Percentiles rank a stretch among this genome's conserved stretches.
phyloP scores from a whole-genome alignment of 2,329 filamentous ascomycete species.

The Thermomyces lanuginosus region DNA sequence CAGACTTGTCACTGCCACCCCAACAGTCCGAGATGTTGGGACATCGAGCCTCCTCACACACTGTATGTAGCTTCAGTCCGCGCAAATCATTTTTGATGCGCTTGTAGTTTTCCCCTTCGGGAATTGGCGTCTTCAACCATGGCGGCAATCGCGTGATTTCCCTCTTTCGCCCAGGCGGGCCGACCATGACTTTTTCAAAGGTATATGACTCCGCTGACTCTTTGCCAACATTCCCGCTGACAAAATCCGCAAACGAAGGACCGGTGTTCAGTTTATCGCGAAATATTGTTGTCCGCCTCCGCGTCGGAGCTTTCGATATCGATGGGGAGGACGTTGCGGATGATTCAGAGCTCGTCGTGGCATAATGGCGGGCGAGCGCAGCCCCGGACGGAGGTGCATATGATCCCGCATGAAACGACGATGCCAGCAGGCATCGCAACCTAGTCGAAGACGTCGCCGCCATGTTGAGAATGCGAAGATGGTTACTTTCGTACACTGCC shows the following conservation, averaged over 20 bases:
- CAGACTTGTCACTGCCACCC: constrained; percentile 75
- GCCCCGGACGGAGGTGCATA: constrained; percentile 8
- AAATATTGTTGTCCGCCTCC: constrained; percentile 40
- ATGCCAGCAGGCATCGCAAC: constrained; percentile 17
- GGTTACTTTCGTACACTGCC: too few species aligned
- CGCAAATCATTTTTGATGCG: constrained; percentile 88
- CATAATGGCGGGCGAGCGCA: constrained; percentile 17
- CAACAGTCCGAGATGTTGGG: constrained; percentile 97
- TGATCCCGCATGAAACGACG: constrained; percentile 9
- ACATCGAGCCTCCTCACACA: constrained; percentile 93
- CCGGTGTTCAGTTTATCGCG: constrained; percentile 47
- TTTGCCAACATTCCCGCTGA: constrained; percentile 30
- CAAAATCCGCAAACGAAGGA: constrained; percentile 48
- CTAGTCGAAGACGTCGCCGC: constrained; percentile 20
- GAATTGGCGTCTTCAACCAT: constrained; percentile 95
- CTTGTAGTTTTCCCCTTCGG: constrained; percentile 72
- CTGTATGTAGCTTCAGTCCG: constrained; percentile 78
- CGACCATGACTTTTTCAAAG: constrained; percentile 45
- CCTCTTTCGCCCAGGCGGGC: constrained; percentile 46
- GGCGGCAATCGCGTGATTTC: constrained; percentile 61
- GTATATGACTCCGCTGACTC: constrained; percentile 39
- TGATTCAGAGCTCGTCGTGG: constrained; percentile 21
- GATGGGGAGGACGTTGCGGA: constrained; percentile 26
- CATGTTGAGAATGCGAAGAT: constrained; percentile 5
- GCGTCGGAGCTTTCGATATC: constrained; percentile 42